A percentile compares a stretch with the other conserved stretches of the same genome.
Conservation (phyloP, 2,329 filamentous ascomycete species). For the Paraphoma sp. region DNA sequence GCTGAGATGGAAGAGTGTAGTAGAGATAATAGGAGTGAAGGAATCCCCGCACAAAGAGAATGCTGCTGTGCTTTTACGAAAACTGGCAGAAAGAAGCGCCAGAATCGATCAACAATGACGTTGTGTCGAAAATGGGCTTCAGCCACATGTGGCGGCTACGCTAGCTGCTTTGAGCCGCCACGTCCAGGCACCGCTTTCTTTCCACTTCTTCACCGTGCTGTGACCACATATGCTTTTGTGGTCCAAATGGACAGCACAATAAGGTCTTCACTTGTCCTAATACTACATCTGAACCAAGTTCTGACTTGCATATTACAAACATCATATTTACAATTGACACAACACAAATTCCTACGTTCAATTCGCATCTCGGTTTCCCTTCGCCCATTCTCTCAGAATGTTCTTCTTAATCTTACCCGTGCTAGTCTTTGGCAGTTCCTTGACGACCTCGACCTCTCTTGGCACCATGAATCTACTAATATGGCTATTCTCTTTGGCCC, state of each 20-base stretch:
- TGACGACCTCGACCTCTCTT: conserved; percentile 76
- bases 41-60: neutral
- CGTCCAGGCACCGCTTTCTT: conserved; percentile 15
- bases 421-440: conserved; percentile 92
- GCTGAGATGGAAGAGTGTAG: neutral
- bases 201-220: conserved; percentile 15
- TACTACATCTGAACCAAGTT: too few species aligned
- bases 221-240: conserved; percentile 13
- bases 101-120: conserved; percentile 27
- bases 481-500: conserved; percentile 79
- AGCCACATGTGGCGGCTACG: conserved; percentile 29
- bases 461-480: conserved; percentile 93
- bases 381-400: conserved; percentile 85
- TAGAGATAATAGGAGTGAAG: neutral
- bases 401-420: conserved; percentile 98
- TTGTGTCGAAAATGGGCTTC: conserved; percentile 17
- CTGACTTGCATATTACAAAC: too few species aligned
- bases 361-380: conserved; percentile 48
- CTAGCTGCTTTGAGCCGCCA: conserved; percentile 19
- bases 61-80: neutral
- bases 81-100: neutral
- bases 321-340: too few species aligned
- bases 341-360: neutral
- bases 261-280: too few species aligned
- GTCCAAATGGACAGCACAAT: too few species aligned